Percentiles rank a stretch among this genome's conserved stretches.
Evolutionary conservation across 2,329 filamentous ascomycete species (phyloP).

Genomic region (Aureobasidium namibiae): DNA sequence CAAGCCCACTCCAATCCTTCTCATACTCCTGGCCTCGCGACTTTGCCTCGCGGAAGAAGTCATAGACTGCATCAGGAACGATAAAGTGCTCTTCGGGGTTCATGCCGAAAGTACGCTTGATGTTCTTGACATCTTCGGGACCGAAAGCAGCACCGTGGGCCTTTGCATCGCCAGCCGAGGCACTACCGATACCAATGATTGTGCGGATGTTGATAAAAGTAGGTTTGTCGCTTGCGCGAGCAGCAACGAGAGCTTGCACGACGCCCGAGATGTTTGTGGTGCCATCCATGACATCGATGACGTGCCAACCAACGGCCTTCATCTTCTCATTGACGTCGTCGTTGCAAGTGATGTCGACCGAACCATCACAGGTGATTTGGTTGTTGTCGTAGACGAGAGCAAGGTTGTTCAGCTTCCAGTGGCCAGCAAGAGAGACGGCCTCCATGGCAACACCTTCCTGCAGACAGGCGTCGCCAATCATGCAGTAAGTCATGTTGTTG

Average conservation of each 20-base stretch:
- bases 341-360: conserved; percentile 43
- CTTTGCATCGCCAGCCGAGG: conserved; percentile 42
- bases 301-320: conserved; percentile 47
- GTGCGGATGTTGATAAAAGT: conserved; percentile 51
- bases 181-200: conserved; percentile 46
- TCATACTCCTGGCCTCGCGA: conserved; percentile 40
- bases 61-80: conserved; percentile 36
- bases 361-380: conserved; percentile 51
- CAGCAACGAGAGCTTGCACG: conserved; percentile 38
- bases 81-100: conserved; percentile 34
- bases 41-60: conserved; percentile 46
- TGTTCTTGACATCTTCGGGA: conserved; percentile 44
- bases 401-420: conserved; percentile 48
- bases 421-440: conserved; percentile 49
- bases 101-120: conserved; percentile 45
- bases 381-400: conserved; percentile 54
- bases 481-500: conserved; percentile 47
- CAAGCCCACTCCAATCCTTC: conserved; percentile 40
- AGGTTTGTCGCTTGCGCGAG: conserved; percentile 34
- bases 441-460: conserved; percentile 53
- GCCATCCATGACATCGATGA: conserved; percentile 48
- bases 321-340: conserved; percentile 53
- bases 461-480: conserved; percentile 51
- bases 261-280: conserved; percentile 44
- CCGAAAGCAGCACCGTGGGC: conserved; percentile 54